Conservation (phyloP, 2,329 filamentous ascomycete genomes). For the Colletotrichum graminicola region DNA sequence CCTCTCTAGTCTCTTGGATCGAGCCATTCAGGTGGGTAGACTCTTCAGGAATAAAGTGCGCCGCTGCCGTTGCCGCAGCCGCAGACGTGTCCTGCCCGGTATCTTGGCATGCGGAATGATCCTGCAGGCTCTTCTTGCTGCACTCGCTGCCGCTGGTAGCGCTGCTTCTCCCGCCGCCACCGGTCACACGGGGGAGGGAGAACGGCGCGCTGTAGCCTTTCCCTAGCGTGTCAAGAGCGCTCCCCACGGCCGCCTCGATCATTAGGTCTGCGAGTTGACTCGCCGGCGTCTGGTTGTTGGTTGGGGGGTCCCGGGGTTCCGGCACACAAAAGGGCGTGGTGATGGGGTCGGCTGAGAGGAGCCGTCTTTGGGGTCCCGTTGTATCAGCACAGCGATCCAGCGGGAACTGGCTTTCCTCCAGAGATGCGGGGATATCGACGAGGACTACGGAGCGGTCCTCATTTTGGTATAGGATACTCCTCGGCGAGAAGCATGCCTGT, state of each 20-base stretch:
- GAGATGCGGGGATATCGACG: slow-evolving; percentile 77
- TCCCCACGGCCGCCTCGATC: slow-evolving; percentile 60
- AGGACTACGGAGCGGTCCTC: slow-evolving; percentile 60
- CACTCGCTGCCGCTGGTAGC: not conserved
- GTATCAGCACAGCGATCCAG: slow-evolving; percentile 48
- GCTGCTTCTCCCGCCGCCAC: slow-evolving; percentile 29
- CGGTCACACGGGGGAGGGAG: slow-evolving; percentile 57
- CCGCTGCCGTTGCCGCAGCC: not conserved
- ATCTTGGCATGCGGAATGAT: not conserved
- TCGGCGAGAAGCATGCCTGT: not conserved
- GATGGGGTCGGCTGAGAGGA: slow-evolving; percentile 60
- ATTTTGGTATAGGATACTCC: slow-evolving; percentile 39
- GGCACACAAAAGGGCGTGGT: slow-evolving; percentile 63
- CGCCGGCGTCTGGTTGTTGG: slow-evolving; percentile 54
- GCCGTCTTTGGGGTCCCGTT: slow-evolving; percentile 49
- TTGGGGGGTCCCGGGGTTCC: slow-evolving; percentile 60
- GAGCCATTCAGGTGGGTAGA: slow-evolving; percentile 63
- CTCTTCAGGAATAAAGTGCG: slow-evolving; percentile 55
- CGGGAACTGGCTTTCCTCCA: slow-evolving; percentile 73
- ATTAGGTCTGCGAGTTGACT: slow-evolving; percentile 68
- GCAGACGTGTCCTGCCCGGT: not conserved
- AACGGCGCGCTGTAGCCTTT: slow-evolving; percentile 57
- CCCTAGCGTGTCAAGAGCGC: slow-evolving; percentile 56
- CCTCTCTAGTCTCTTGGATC: slow-evolving; percentile 56
- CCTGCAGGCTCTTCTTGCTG: slow-evolving; percentile 4